Evolutionary conservation across 2,329 filamentous ascomycete species (phyloP).

Genomic region (Leptographium procerum): DNA sequence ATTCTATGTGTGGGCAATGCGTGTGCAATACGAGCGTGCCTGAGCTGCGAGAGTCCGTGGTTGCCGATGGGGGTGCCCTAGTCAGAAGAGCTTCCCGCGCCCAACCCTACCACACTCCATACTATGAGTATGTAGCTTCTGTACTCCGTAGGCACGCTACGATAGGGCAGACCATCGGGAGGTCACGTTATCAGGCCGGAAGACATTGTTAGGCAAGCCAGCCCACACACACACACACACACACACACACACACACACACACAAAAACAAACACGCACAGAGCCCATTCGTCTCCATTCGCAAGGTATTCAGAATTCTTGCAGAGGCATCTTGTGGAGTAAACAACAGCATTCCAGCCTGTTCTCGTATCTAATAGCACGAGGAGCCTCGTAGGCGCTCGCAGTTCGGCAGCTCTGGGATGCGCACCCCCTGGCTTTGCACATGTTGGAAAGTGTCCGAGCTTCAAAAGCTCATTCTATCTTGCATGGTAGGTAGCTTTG

Average conservation of each 20-base stretch:
- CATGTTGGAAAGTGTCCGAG: background rate
- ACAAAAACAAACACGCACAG: background rate
- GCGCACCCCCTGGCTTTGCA: background rate
- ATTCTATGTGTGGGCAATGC: background rate
- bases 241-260: background rate
- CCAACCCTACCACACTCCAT: background rate
- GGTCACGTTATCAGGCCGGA: background rate
- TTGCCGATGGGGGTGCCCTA: background rate
- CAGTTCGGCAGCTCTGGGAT: background rate
- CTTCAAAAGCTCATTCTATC: background rate
- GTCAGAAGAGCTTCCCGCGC: background rate
- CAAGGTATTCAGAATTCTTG: no score
- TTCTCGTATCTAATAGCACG: no score
- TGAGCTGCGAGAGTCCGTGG: background rate
- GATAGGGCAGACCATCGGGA: background rate
- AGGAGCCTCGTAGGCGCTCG: no score
- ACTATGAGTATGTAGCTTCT: no score
- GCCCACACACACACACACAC: background rate
- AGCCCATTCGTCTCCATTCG: no score
- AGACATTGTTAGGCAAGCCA: background rate
- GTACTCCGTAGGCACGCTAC: background rate
- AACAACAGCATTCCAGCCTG: no score
- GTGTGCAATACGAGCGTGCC: background rate
- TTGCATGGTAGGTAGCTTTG: no score
- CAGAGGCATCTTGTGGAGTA: no score